These are phyloP conservation scores for Hygrophila difformis DNA, from an alignment of 257 asterid genomes.

Conservation along the genomic window DNA sequence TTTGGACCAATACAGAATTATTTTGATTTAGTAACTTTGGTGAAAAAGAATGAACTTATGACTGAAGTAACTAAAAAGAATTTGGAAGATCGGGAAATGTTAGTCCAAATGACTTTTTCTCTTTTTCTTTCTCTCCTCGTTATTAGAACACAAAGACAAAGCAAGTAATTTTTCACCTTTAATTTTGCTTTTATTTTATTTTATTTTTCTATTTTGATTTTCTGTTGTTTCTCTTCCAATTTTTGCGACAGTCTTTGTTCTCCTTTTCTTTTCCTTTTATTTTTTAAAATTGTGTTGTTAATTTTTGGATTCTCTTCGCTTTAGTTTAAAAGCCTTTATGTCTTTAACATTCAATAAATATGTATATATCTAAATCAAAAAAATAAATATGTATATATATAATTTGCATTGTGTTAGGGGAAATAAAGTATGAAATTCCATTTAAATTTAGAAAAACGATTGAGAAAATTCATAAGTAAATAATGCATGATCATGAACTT, in stretches of 20 bases:
- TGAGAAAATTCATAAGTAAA: too few species aligned
- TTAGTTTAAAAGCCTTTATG: background rate
- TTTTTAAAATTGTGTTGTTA: too few species aligned
- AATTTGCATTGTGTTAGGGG: too few species aligned
- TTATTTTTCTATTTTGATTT: background rate
- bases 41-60: too few species aligned
- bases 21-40: too few species aligned
- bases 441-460: too few species aligned
- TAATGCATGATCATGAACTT: too few species aligned
- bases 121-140: constrained; percentile 8
- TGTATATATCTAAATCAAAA: too few species aligned
- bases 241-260: background rate
- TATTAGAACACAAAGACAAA: constrained; percentile 23
- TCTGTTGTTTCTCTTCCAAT: background rate
- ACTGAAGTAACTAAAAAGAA: too few species aligned
- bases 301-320: background rate
- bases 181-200: constrained; percentile 3
- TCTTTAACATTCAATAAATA: background rate
- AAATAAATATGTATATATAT: too few species aligned
- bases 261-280: background rate
- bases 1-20: too few species aligned
- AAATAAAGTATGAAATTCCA: too few species aligned
- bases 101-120: background rate
- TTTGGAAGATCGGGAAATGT: background rate
- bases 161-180: constrained; percentile 24